Evolutionary conservation across 148 eudicot genomes (phyloP).

Genomic region (Bassia scoparia): DNA sequence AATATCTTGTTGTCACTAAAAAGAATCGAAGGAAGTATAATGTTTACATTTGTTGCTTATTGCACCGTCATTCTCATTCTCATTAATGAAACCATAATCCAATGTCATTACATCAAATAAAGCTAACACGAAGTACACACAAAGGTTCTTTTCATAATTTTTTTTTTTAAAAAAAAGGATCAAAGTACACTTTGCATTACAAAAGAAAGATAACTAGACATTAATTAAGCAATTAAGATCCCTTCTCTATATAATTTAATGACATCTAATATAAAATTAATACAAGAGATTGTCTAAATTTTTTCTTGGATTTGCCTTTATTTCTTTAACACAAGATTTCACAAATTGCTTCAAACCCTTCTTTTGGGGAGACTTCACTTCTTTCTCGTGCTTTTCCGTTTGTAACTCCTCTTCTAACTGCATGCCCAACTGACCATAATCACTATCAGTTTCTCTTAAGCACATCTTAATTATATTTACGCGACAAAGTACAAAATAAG

Average conservation of each 20-base stretch:
- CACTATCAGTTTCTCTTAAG: neutral
- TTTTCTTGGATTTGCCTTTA: slow-evolving; percentile 11
- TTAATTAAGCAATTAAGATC: neutral
- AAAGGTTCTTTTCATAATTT: neutral
- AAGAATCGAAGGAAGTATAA: too few species aligned
- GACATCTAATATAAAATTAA: neutral
- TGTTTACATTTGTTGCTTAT: too few species aligned
- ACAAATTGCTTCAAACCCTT: slow-evolving; percentile 34
- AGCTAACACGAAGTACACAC: neutral
- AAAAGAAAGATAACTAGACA: neutral
- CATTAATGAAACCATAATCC: too few species aligned
- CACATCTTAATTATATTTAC: neutral
- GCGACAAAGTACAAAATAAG: too few species aligned
- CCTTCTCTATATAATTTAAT: neutral
- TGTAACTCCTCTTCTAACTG: slow-evolving; percentile 45
- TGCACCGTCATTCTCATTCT: too few species aligned
- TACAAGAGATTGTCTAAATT: neutral
- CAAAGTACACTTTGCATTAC: neutral
- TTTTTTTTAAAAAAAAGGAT: neutral
- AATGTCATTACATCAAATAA: too few species aligned
- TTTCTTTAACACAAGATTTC: slow-evolving; percentile 41
- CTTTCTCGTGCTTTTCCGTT: slow-evolving; percentile 27
- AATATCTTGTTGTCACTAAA: too few species aligned
- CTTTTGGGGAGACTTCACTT: slow-evolving; percentile 17
- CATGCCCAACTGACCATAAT: slow-evolving; percentile 35